A percentile compares a stretch with the other conserved stretches of the same genome.
These are phyloP conservation scores for Stagonosporopsis tanaceti DNA, from an alignment of 2,329 filamentous ascomycete genomes.

Conservation along the genomic window DNA sequence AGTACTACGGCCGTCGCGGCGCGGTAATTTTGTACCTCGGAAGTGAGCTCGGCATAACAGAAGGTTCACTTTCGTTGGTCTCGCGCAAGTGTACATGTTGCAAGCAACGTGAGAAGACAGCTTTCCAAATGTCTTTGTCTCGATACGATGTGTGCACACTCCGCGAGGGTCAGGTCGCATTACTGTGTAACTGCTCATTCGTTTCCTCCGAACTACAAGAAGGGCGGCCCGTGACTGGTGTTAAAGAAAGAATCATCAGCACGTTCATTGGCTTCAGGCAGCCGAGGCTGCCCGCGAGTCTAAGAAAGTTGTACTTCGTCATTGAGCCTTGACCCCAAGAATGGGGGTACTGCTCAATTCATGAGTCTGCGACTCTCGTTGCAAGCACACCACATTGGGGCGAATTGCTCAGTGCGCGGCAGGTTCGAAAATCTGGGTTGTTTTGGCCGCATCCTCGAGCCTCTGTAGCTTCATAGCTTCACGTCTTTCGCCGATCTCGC, in stretches of 20 bases:
- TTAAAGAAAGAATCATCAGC: slow-evolving; percentile 13
- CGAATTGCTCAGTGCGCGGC: slow-evolving; percentile 8
- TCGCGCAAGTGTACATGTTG: not conserved
- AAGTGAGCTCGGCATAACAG: slow-evolving; percentile 5
- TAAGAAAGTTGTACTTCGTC: slow-evolving; percentile 16
- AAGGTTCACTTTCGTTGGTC: not conserved
- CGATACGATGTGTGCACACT: not conserved
- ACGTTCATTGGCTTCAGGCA: slow-evolving; percentile 10
- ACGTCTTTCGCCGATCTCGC: slow-evolving; percentile 18
- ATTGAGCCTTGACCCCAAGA: slow-evolving; percentile 23
- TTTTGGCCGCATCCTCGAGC: slow-evolving; percentile 12
- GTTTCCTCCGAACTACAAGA: not conserved
- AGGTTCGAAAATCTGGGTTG: slow-evolving; percentile 1
- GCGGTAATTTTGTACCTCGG: slow-evolving; percentile 14
- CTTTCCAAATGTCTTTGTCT: not conserved
- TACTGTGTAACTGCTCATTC: not conserved
- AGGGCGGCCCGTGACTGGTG: not conserved
- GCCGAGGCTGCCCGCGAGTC: slow-evolving; percentile 3
- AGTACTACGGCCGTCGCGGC: slow-evolving; percentile 2
- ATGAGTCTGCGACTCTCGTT: slow-evolving; percentile 15
- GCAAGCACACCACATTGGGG: slow-evolving; percentile 8
- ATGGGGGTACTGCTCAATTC: slow-evolving; percentile 22
- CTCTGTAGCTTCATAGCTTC: slow-evolving; percentile 9
- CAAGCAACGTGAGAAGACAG: no score
- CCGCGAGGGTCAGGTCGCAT: not conserved